phyloP scores from a whole-genome alignment of 148 eudicot species.

The Rhododendron kiyosumense region DNA sequence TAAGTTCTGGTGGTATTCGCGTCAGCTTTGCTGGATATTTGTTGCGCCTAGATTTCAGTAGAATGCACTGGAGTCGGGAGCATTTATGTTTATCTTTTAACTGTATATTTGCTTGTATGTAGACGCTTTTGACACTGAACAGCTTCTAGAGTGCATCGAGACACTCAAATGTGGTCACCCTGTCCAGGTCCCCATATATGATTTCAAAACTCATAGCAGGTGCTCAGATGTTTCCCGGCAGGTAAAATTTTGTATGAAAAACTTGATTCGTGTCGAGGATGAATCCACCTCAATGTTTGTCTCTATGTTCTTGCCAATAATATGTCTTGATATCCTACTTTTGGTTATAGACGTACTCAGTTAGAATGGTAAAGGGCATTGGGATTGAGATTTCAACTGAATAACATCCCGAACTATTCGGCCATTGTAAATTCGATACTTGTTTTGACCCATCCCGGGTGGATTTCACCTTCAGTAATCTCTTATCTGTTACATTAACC shows the following conservation, averaged over 20 bases:
- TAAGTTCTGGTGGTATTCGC: not conserved
- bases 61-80: not conserved
- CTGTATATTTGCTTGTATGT: conserved; percentile 16
- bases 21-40: not conserved
- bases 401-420: not conserved
- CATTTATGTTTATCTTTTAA: not conserved
- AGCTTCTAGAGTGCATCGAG: conserved; percentile 76
- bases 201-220: conserved; percentile 87
- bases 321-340: not conserved
- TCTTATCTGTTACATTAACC: not conserved
- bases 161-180: conserved; percentile 61
- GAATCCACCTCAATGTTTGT: not conserved
- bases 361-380: not conserved
- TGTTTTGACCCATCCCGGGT: not conserved
- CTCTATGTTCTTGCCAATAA: not conserved
- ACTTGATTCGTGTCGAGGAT: not conserved
- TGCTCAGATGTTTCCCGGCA: conserved; percentile 74
- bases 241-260: conserved; percentile 32
- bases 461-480: not conserved
- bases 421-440: not conserved
- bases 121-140: conserved; percentile 99
- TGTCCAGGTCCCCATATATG: conserved; percentile 88
- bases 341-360: not conserved
- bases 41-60: conserved; percentile 1
- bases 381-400: not conserved